A percentile compares a stretch with the other conserved stretches of the same genome.
These are phyloP conservation scores for Arthroderma sp. DNA, from an alignment of 2,329 filamentous ascomycete genomes.

Conservation along the genomic window DNA sequence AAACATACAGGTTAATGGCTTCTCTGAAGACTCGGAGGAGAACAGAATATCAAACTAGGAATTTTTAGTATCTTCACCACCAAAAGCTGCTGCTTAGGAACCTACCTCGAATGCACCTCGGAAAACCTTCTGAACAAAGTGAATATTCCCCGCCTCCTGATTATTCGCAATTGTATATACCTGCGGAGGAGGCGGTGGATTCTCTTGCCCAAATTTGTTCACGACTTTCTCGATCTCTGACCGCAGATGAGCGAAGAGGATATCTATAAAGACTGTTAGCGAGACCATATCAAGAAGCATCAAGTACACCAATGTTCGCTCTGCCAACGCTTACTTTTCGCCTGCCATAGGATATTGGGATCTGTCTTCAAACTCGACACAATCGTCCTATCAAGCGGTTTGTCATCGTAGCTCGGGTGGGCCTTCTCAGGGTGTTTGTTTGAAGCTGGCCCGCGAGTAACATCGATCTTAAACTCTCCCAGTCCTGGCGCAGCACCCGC, in stretches of 20 bases:
- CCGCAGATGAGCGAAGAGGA: conserved; percentile 52
- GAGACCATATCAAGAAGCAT: neutral
- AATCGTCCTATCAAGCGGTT: conserved; percentile 62
- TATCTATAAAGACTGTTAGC: conserved; percentile 17
- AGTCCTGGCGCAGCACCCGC: conserved; percentile 57
- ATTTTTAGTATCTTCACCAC: neutral
- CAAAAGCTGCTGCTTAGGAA: neutral
- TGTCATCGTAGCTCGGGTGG: conserved; percentile 54
- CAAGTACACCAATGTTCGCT: neutral
- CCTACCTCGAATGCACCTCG: conserved; percentile 63
- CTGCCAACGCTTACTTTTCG: conserved; percentile 42
- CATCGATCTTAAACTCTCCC: conserved; percentile 64
- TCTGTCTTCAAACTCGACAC: conserved; percentile 59
- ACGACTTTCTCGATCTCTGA: conserved; percentile 48
- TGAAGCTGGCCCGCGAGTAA: conserved; percentile 57
- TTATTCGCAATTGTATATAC: conserved; percentile 65
- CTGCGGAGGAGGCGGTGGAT: conserved; percentile 69
- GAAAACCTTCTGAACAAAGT: conserved; percentile 84
- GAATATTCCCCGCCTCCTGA: conserved; percentile 55
- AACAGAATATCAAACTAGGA: conserved; percentile 75
- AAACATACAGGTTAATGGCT: conserved; percentile 38
- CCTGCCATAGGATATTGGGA: conserved; percentile 66
- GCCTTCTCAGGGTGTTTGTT: conserved; percentile 43
- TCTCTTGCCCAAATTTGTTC: conserved; percentile 47
- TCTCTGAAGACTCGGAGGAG: conserved; percentile 57